Evolutionary conservation across 192 early-diverging fungal species (phyloP).

Genomic region (Umbelopsis ramanniana): DNA sequence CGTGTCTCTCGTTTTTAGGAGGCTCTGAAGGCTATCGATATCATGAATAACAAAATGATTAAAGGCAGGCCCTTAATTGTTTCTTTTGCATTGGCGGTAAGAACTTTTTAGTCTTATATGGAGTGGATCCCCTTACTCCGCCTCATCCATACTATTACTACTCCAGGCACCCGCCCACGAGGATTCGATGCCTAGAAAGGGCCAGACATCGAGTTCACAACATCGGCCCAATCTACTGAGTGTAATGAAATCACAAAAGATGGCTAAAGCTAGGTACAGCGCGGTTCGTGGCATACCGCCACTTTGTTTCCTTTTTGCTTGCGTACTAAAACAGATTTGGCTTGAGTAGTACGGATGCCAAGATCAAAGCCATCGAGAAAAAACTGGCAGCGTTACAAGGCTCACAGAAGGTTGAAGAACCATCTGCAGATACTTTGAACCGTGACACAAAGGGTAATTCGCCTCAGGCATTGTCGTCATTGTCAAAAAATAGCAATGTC

Average conservation of each 20-base stretch:
- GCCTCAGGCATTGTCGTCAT: neutral
- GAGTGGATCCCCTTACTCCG: neutral
- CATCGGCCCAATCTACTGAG: constrained; percentile 50
- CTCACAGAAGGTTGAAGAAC: neutral
- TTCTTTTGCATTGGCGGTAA: constrained; percentile 62
- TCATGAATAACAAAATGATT: constrained; percentile 58
- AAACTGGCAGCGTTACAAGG: constrained; percentile 57
- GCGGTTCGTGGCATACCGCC: neutral
- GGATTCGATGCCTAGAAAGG: constrained; percentile 41
- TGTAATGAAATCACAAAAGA: constrained; percentile 49
- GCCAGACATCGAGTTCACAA: constrained; percentile 25
- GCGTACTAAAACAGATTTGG: neutral
- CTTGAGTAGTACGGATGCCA: constrained; percentile 55
- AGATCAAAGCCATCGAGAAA: constrained; percentile 69
- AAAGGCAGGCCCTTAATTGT: constrained; percentile 63
- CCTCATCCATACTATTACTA: neutral
- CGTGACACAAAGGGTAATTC: neutral
- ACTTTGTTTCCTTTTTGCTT: neutral
- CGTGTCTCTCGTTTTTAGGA: constrained; percentile 35
- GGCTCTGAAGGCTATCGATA: constrained; percentile 57
- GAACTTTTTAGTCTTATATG: constrained; percentile 2
- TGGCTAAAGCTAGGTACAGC: constrained; percentile 45
- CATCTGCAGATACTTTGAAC: neutral
- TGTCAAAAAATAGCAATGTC: neutral
- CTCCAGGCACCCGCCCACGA: constrained; percentile 46